These are phyloP conservation scores for Talinum fruticosum DNA, from an alignment of 148 eudicot species.

Conservation along the genomic window DNA sequence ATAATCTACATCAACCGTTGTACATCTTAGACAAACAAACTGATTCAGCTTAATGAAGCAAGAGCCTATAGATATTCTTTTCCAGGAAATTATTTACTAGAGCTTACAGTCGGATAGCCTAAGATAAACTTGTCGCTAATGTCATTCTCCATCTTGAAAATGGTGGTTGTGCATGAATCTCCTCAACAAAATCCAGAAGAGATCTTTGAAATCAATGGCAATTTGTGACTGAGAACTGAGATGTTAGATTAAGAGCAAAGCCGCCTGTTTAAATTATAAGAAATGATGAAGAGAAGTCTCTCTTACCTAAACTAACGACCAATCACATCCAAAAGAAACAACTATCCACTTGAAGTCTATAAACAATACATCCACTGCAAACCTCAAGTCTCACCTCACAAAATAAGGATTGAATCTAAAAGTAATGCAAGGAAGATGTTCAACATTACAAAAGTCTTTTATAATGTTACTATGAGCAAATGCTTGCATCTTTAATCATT, in stretches of 20 bases:
- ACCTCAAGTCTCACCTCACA: background rate
- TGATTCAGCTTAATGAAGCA: background rate
- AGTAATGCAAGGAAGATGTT: background rate
- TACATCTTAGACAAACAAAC: background rate
- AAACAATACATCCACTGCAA: no score
- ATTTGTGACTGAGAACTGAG: background rate
- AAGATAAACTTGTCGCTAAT: background rate
- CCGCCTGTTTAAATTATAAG: background rate
- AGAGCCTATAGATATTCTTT: background rate
- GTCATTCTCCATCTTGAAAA: background rate
- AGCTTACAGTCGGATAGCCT: background rate
- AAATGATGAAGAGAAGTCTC: background rate
- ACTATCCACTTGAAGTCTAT: no score
- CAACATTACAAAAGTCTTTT: background rate
- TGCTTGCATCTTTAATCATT: background rate
- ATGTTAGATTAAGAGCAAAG: background rate
- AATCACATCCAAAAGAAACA: background rate
- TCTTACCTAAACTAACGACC: background rate
- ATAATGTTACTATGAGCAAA: background rate
- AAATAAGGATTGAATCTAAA: background rate
- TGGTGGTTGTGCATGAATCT: background rate
- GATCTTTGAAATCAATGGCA: background rate
- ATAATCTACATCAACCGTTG: background rate
- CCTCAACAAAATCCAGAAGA: background rate
- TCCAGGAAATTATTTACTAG: background rate